phyloP scores from a whole-genome alignment of 352 stramenopile genomes.

The Pythium dissotocum region DNA sequence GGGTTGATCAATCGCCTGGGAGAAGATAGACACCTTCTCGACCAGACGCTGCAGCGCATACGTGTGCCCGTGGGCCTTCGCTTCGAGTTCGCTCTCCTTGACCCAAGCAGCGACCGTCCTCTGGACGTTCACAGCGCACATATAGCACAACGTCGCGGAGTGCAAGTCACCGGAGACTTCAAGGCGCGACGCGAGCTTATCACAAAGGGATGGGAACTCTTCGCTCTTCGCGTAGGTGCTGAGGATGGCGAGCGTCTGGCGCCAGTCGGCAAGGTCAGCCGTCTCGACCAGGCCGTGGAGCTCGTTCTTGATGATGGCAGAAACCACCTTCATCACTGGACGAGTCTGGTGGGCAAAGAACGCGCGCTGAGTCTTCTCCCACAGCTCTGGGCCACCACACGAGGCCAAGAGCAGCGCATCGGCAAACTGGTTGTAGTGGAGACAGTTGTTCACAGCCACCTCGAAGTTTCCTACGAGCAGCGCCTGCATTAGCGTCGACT shows the following conservation, averaged over 20 bases:
- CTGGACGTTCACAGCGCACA: slow-evolving; percentile 94
- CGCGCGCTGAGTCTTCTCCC: slow-evolving; percentile 93
- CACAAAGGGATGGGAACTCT: slow-evolving; percentile 95
- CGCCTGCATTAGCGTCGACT: slow-evolving; percentile 93
- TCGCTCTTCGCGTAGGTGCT: slow-evolving; percentile 97
- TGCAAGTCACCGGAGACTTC: slow-evolving; percentile 89
- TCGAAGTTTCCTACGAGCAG: slow-evolving; percentile 98
- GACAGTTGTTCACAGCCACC: slow-evolving; percentile 96
- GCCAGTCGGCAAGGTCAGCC: slow-evolving; percentile 93
- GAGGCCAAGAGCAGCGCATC: slow-evolving; percentile 95
- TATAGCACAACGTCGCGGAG: slow-evolving; percentile 96
- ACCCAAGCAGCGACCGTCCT: slow-evolving; percentile 89
- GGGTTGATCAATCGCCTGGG: slow-evolving; percentile 82
- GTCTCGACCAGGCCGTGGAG: slow-evolving; percentile 83
- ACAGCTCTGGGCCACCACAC: slow-evolving; percentile 94
- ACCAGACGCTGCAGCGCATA: slow-evolving; percentile 94
- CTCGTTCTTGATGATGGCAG: slow-evolving; percentile 95
- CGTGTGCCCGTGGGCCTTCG: slow-evolving; percentile 63
- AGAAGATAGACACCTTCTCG: slow-evolving; percentile 96
- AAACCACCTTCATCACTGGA: slow-evolving; percentile 95
- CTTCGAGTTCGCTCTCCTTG: slow-evolving; percentile 86
- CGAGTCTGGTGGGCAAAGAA: slow-evolving; percentile 93
- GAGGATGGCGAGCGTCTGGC: slow-evolving; percentile 97
- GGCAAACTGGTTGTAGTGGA: slow-evolving; percentile 94
- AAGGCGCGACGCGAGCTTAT: slow-evolving; percentile 91